Conservation (phyloP, 805 yeast species). For the Myxozyma neglecta region DNA sequence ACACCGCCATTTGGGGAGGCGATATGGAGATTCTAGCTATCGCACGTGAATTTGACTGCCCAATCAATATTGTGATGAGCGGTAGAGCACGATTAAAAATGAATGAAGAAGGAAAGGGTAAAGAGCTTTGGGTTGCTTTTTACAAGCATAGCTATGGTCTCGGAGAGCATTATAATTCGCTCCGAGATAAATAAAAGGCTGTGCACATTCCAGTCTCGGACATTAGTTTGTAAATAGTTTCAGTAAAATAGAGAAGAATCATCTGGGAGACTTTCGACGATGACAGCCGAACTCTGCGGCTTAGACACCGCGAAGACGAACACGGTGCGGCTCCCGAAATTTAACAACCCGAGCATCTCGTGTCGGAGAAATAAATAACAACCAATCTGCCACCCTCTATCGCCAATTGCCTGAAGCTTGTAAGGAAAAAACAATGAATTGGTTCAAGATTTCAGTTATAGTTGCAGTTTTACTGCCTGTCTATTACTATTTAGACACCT, state of each 20-base stretch:
- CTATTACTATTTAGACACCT: conserved; percentile 43
- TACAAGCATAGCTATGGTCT: conserved; percentile 83
- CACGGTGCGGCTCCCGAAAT: conserved; percentile 3
- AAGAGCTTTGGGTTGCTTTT: conserved; percentile 65
- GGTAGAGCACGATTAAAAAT: conserved; percentile 67
- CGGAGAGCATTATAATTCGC: conserved; percentile 93
- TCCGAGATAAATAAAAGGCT: conserved; percentile 12
- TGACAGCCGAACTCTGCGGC: background rate
- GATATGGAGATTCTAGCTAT: conserved; percentile 88
- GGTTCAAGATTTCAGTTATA: conserved; percentile 10
- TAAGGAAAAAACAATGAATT: background rate
- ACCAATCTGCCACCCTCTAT: background rate
- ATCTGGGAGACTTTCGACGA: background rate
- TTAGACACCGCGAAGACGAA: background rate
- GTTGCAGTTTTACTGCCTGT: conserved; percentile 17
- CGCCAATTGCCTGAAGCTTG: background rate
- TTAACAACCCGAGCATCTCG: background rate
- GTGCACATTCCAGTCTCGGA: no score
- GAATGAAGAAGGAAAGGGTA: conserved; percentile 55
- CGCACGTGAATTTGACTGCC: conserved; percentile 66
- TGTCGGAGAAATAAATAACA: background rate
- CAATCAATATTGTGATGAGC: conserved; percentile 74
- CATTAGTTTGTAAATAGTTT: background rate
- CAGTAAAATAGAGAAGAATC: background rate
- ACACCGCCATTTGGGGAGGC: conserved; percentile 95